Percentiles rank a stretch among this genome's conserved stretches.
These are phyloP conservation scores for Keithomyces neogunnii DNA, from an alignment of 2,329 filamentous ascomycete species.

Conservation along the genomic window DNA sequence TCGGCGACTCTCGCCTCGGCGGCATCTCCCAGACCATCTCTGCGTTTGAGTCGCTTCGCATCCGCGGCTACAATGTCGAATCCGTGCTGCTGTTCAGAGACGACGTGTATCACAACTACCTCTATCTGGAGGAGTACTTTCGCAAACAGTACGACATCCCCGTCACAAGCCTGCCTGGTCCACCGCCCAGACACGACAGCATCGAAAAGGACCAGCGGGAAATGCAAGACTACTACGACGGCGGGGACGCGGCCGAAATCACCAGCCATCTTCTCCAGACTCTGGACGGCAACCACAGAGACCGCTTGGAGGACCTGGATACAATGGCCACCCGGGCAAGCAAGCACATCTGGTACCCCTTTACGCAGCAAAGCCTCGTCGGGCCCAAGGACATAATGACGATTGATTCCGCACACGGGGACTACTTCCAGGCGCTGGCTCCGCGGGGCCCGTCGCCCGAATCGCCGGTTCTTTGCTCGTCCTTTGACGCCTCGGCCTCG, in stretches of 20 bases:
- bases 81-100: constrained; percentile 62
- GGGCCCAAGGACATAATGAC: constrained; percentile 54
- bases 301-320: constrained; percentile 50
- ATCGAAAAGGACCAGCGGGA: constrained; percentile 39
- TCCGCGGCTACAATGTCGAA: constrained; percentile 73
- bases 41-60: constrained; percentile 66
- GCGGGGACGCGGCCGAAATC: constrained; percentile 27
- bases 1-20: constrained; percentile 68
- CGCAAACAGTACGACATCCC: constrained; percentile 45
- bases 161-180: constrained; percentile 48
- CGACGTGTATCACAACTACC: constrained; percentile 56
- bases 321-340: constrained; percentile 54
- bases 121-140: constrained; percentile 63
- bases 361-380: constrained; percentile 68
- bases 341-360: constrained; percentile 73
- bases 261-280: constrained; percentile 38
- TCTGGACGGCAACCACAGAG: constrained; percentile 44
- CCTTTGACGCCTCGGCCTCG: constrained; percentile 77
- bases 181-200: constrained; percentile 40
- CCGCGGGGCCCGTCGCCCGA: not conserved
- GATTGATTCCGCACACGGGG: constrained; percentile 74
- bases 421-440: constrained; percentile 60
- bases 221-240: constrained; percentile 58
- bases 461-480: constrained; percentile 31
- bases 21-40: constrained; percentile 76